These are phyloP conservation scores for Cylindricascospora bacillispora DNA, from an alignment of 1,139 yeast species.

Conservation along the genomic window DNA sequence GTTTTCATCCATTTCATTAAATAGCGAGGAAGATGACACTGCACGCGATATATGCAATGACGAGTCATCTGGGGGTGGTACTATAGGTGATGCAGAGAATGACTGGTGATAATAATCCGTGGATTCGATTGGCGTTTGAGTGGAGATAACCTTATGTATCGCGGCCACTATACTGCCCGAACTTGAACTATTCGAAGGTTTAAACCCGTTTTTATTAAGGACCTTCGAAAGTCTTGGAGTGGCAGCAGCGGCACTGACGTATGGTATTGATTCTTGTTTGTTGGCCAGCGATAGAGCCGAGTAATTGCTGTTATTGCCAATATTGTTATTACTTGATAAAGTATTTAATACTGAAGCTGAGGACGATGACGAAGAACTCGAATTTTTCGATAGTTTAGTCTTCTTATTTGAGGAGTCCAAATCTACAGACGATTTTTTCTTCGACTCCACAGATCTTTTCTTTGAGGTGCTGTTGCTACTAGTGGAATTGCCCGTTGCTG, in stretches of 20 bases:
- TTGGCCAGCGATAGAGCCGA: constrained; percentile 5
- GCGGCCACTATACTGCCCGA: constrained; percentile 66
- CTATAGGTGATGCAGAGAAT: no score
- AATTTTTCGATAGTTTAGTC: neutral
- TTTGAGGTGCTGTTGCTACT: no score
- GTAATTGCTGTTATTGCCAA: constrained; percentile 1
- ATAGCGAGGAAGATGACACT: neutral
- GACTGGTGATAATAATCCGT: constrained; percentile 11
- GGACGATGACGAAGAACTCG: neutral
- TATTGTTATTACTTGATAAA: no score
- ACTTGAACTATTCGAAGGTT: constrained; percentile 17
- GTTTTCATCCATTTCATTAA: neutral
- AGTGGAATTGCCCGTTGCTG: no score
- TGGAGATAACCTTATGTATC: constrained; percentile 54
- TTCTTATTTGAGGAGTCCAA: neutral
- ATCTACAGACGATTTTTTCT: neutral
- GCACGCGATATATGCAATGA: no score
- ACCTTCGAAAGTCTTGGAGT: constrained; percentile 66
- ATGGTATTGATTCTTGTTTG: no score
- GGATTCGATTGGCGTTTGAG: constrained; percentile 27
- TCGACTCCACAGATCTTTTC: no score
- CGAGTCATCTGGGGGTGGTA: no score
- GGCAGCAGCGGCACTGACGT: constrained; percentile 67
- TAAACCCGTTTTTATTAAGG: constrained; percentile 27
- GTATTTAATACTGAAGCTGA: neutral